These are phyloP conservation scores for Ascocoryne sarcoides DNA, from an alignment of 2,329 filamentous ascomycete genomes.

Conservation along the genomic window DNA sequence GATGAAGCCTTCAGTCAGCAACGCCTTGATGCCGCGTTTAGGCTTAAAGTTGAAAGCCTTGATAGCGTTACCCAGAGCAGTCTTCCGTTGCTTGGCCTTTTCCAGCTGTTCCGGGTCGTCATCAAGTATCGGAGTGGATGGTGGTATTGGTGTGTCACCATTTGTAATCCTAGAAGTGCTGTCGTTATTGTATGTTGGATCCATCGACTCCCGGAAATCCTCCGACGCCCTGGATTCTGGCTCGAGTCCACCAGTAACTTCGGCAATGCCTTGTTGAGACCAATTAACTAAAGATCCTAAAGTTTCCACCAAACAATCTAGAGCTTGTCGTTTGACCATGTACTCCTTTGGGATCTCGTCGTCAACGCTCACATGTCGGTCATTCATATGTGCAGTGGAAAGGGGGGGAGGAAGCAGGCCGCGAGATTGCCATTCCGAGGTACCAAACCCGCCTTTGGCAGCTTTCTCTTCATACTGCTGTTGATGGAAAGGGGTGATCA, in stretches of 20 bases:
- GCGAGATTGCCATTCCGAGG: constrained; percentile 75
- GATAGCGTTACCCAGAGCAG: constrained; percentile 79
- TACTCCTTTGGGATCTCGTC: constrained; percentile 80
- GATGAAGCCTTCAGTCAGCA: constrained; percentile 84
- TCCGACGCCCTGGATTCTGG: constrained; percentile 47
- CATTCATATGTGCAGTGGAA: constrained; percentile 40
- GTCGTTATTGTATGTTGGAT: constrained; percentile 51
- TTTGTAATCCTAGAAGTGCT: constrained; percentile 51
- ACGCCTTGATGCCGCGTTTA: constrained; percentile 79
- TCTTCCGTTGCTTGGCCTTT: constrained; percentile 89
- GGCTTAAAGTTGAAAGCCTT: constrained; percentile 97
- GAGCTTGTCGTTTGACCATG: constrained; percentile 76
- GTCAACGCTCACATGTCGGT: constrained; percentile 47
- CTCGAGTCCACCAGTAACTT: constrained; percentile 44
- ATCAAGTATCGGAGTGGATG: constrained; percentile 63
- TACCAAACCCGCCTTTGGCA: constrained; percentile 42
- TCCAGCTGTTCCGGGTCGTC: constrained; percentile 94
- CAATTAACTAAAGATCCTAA: constrained; percentile 86
- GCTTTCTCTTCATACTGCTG: constrained; percentile 79
- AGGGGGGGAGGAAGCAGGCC: constrained; percentile 81
- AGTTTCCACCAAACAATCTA: constrained; percentile 83
- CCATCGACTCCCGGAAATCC: constrained; percentile 63
- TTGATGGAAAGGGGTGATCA: constrained; percentile 68
- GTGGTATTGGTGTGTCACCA: constrained; percentile 43
- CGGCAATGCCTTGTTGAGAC: constrained; percentile 60